Evolutionary conservation across 2,329 filamentous ascomycete species (phyloP), one percentile per base, ranked within the genome.

Genomic region (Phyllosticta paracitricarpa): DNA sequence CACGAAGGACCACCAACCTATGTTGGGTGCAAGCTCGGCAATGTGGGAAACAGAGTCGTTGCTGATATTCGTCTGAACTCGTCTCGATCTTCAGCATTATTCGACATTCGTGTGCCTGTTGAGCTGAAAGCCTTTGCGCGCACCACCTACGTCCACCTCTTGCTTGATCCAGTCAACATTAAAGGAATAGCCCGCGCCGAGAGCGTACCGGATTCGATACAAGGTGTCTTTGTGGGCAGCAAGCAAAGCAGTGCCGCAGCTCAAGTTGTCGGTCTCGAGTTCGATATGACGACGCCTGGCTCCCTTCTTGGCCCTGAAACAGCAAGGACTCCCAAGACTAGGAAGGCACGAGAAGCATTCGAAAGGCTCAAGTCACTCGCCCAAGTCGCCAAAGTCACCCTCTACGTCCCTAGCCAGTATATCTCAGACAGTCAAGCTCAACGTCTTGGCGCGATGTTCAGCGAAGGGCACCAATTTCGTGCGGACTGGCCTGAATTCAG

Each of bases 271-370:
- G 28, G 59, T n/a, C 59, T 61, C 8, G 40, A 54, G 7, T 57
- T 61, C 25, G 26, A 54, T 19, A 54, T 61, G 25, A n/a, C 48
- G 28, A 48, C 40, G 3, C 59, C 59, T 6, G 24, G 28, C 3
- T 54, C 51, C 1, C 14, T 61, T 8, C n/a, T 61, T 19, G 22
- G 53, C 4, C 59, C 59, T 8, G 54, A 54, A 3, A 57, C 59
- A 12, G 53, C 59, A 7, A 48, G 55, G 25, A 48, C 51, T 1
- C 59, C 59, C 4, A 51, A 55, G 17, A 61, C 40, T 3, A 51
- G 74, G 73, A 30, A 75, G 73, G n/a, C 71, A 57, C 54, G 72
- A 70, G 12, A 77, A 72, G 0, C 69, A 66, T 12, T 67, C 63
- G 4, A 67, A 63, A 10, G 68, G 64, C 51, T 69, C 69, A 66